Evolutionary conservation across 495 filamentous ascomycete species (phyloP), one percentile per base, ranked within the genome.

Genomic region (Aspergillus sparsus): DNA sequence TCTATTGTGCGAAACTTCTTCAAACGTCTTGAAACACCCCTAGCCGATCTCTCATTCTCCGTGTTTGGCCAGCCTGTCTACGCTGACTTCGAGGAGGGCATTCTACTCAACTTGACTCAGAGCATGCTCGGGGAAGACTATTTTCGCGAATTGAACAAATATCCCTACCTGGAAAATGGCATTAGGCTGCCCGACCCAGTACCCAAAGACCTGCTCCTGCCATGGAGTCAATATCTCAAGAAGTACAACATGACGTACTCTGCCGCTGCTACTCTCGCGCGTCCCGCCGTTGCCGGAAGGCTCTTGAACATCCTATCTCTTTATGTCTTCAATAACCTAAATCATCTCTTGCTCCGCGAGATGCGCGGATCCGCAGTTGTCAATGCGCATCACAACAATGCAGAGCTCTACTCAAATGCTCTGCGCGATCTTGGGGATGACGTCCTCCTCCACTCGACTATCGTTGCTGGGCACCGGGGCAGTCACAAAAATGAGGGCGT

Each of bases 121-220:
- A 61, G 55, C 1, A 35, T 60, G 32, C n/a, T 21, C 7, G n/a
- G n/a, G 7, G 37, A n/a, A 5, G 34, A 53, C 27, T 74, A 78
- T 49, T 63, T 16, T 55, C 2, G 49, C 39, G 7, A 60, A 66
- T 37, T 66, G 69, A 12, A 63, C 55, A 71, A 78, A 53, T 79
- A 82, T 55, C 68, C 78, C 0, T 76, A 72, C 37, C 66, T 83
- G 2, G 63, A 72, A 37, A 58, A 67, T 7, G 80, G 79, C 7
- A 71, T 68, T 33, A 65, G 76, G 44, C 72, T 66, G 18, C 78
- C 80, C 0, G 60, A 81, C 35, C 74, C 78, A 0, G 73, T 83
- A 0, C 81, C 82, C 0, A 76, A 74, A 31, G 82, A 83, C 13
- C 63, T 85, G 11, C 66, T 80, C 5, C 60, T 82, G 3, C 66